Evolutionary conservation across 208 protist genomes (phyloP), one percentile per base, ranked within the genome.

Genomic region (Leishmania turanica): DNA sequence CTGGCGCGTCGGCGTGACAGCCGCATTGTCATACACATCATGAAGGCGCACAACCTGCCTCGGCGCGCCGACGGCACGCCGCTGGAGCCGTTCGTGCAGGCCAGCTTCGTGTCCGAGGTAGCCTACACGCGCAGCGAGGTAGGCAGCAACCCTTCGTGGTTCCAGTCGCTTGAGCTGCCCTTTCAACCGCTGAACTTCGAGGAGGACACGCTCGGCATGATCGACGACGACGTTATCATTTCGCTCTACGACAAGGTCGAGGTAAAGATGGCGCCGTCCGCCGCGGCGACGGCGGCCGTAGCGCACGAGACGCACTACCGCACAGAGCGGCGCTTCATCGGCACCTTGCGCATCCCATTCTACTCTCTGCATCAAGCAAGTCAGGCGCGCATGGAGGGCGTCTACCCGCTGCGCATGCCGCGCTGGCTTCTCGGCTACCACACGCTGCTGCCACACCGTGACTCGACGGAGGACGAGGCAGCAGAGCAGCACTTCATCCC

Each of bases 161-260:
- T 95, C 83, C 84, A 97, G 76, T 91, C 91, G 21, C 86, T 97
- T 40, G 87, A 95, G 74, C 87, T 97, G 58, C 90, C 91, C 34
- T 97, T 97, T 66, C 89, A 90, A 54, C 93, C 93, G 9, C 87
- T 90, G n/a, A 87, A 94, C 85, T 94, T 97, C 66, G 91, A 94
- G 73, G 91, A 97, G 83, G 90, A 95, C n/a, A 97, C 93, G 42
- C 89, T 97, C 4, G 80, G 84, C 72, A 84, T 97, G 82, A 97
- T 97, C 81, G 91, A 97, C 76, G 93, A 97, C 68, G 89, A 95
- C 75, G 87, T 97, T 79, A 83, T 92, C 40, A 79, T 97, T 66
- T 88, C 91, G 24, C 42, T 97, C 37, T 97, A 97, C 86, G 93
- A 97, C 83, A 94, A 93, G 89, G 85, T 95, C 19, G 89, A 95